Evolutionary conservation across 176 grass and related monocot genomes (phyloP).

Genomic region (Elymus sibiricus): DNA sequence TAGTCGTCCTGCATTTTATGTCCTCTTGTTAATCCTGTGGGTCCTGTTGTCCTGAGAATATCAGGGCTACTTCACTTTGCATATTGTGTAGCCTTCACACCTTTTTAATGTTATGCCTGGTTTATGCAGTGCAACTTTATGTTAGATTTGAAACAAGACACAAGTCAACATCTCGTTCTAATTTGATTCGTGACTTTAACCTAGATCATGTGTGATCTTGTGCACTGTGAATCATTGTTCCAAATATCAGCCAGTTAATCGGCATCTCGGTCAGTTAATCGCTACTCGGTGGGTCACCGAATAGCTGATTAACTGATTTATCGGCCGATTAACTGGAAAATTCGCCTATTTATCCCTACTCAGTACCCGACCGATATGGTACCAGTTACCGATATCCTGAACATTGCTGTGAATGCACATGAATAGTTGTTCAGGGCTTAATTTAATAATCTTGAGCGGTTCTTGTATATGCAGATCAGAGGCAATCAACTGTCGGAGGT

Average conservation of each 20-base stretch:
- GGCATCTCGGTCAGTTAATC: no score
- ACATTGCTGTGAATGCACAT: constrained; percentile 24
- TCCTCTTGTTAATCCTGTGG: not conserved
- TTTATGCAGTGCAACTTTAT: not conserved
- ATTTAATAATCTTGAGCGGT: not conserved
- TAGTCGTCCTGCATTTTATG: constrained; percentile 1
- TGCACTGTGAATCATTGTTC: constrained; percentile 29
- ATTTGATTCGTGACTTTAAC: not conserved
- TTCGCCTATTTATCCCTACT: no score
- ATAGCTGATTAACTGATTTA: no score
- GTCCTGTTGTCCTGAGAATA: not conserved
- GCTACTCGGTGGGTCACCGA: no score
- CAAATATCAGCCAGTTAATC: no score
- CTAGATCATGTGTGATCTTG: not conserved
- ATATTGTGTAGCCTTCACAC: not conserved
- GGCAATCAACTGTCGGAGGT: constrained; percentile 63
- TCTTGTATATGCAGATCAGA: constrained; percentile 42
- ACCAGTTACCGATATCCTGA: no score
- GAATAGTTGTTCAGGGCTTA: not conserved
- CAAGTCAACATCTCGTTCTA: constrained; percentile 2
- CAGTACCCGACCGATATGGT: no score
- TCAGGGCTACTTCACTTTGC: constrained; percentile 4
- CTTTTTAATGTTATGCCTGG: not conserved
- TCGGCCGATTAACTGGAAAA: no score
- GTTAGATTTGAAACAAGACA: constrained; percentile 3